Percentiles rank a stretch among this genome's conserved stretches.
Conservation (phyloP, 2,329 filamentous ascomycete species). For the Neofusicoccum ribis region DNA sequence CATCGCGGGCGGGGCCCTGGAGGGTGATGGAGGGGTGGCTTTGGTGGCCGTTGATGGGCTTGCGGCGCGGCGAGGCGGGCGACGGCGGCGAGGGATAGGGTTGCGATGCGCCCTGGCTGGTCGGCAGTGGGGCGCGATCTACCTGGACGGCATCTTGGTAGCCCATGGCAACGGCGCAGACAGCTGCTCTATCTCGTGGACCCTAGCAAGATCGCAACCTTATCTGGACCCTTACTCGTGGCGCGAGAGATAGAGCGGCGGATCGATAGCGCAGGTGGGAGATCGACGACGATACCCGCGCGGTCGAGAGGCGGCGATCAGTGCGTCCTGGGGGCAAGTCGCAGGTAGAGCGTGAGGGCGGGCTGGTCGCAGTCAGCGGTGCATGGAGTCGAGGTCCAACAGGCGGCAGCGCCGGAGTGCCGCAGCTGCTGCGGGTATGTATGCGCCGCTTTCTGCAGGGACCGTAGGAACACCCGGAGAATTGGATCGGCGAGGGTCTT, state of each 20-base stretch:
- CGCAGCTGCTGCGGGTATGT: background rate
- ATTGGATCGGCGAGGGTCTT: conserved; percentile 13
- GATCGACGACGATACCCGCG: conserved; percentile 16
- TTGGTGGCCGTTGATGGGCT: conserved; percentile 6
- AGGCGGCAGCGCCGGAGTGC: background rate
- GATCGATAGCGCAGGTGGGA: conserved; percentile 3
- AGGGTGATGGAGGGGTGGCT: conserved; percentile 27
- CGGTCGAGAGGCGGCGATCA: conserved; percentile 8
- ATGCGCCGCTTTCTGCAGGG: conserved; percentile 10
- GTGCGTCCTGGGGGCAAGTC: conserved; percentile 13
- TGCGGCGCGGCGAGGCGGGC: conserved; percentile 20
- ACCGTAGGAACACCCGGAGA: conserved; percentile 10
- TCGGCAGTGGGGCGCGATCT: conserved; percentile 22
- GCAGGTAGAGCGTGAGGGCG: background rate
- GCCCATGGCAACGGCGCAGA: conserved; percentile 28
- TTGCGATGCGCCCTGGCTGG: conserved; percentile 21
- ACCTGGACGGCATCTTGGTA: conserved; percentile 26
- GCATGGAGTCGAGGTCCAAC: conserved; percentile 5
- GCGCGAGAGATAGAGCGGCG: conserved; percentile 3
- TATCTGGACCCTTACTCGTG: conserved; percentile 18
- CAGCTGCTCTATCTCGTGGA: conserved; percentile 4
- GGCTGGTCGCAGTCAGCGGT: conserved; percentile 7
- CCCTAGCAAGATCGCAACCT: conserved; percentile 15
- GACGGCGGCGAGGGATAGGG: conserved; percentile 28
- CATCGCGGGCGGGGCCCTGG: conserved; percentile 30